These are phyloP conservation scores for Spinacia oleracea DNA, from an alignment of 179 eudicot genomes.

Conservation along the genomic window DNA sequence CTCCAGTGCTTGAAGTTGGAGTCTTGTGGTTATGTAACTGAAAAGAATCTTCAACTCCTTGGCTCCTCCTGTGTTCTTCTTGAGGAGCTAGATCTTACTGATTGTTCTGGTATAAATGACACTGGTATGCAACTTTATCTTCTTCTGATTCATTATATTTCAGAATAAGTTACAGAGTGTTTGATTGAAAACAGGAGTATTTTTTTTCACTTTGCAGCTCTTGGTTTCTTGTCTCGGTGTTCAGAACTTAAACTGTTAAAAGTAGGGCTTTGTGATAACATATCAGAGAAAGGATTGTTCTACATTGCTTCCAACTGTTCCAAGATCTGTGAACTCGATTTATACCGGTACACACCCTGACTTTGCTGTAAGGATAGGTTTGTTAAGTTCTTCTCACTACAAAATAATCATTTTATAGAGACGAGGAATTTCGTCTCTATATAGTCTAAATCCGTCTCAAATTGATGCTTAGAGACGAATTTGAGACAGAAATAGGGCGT, in stretches of 20 bases:
- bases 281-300: slow-evolving; percentile 67
- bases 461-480: no score
- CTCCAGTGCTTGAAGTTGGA: slow-evolving; percentile 62
- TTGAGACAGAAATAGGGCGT: no score
- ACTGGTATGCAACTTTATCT: slow-evolving; percentile 37
- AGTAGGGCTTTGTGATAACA: slow-evolving; percentile 64
- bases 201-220: slow-evolving; percentile 46
- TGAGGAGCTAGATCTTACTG: slow-evolving; percentile 82
- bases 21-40: slow-evolving; percentile 58
- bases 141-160: not conserved
- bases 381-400: not conserved
- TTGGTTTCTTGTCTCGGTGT: slow-evolving; percentile 57
- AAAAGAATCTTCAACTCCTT: slow-evolving; percentile 50
- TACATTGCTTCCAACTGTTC: slow-evolving; percentile 60
- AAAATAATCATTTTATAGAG: no score
- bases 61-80: slow-evolving; percentile 51
- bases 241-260: slow-evolving; percentile 55
- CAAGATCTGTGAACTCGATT: slow-evolving; percentile 64
- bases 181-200: not conserved
- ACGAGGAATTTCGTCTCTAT: no score
- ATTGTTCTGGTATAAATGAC: slow-evolving; percentile 65
- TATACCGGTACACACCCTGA: slow-evolving; percentile 58
- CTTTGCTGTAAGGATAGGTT: not conserved
- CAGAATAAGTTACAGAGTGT: no score
- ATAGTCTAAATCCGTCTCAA: no score